Evolutionary conservation across 129 eudicot species (phyloP).

Genomic region (Pulicaria dysenterica): DNA sequence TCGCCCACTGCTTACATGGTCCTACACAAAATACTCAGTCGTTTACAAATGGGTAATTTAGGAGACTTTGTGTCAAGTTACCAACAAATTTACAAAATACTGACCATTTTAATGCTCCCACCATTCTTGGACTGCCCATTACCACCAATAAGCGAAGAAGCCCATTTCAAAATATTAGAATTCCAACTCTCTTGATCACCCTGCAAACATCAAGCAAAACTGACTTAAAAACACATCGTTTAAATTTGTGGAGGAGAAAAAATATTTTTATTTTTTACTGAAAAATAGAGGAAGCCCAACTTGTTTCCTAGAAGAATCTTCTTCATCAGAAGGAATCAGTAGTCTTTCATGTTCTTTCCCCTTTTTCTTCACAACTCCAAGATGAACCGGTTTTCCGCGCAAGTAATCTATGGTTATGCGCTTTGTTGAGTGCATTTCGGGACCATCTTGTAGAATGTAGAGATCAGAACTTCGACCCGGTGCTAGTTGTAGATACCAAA

Average conservation of each 20-base stretch:
- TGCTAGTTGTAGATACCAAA: slow-evolving; percentile 93
- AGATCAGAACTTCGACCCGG: slow-evolving; percentile 98
- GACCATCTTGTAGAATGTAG: slow-evolving; percentile 67
- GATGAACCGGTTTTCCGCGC: slow-evolving; percentile 80
- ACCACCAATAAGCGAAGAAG: slow-evolving; percentile 88
- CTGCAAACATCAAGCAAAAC: slow-evolving; percentile 35
- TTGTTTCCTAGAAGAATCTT: slow-evolving; percentile 46
- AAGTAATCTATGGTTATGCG: slow-evolving; percentile 73
- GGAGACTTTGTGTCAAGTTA: neutral
- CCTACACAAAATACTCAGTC: slow-evolving; percentile 42
- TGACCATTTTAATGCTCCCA: slow-evolving; percentile 58
- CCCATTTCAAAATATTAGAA: slow-evolving; percentile 90
- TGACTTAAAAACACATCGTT: neutral
- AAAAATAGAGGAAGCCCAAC: slow-evolving; percentile 38
- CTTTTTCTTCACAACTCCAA: slow-evolving; percentile 84
- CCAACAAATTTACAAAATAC: slow-evolving; percentile 13
- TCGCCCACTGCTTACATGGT: slow-evolving; percentile 55
- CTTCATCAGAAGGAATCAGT: slow-evolving; percentile 67
- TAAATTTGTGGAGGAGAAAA: neutral
- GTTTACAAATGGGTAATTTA: neutral
- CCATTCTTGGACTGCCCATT: slow-evolving; percentile 59
- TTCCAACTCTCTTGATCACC: slow-evolving; percentile 74
- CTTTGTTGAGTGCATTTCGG: slow-evolving; percentile 52
- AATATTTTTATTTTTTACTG: neutral
- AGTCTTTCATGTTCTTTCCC: slow-evolving; percentile 87